phyloP scores from a whole-genome alignment of 768 basidiomycete species.

The Saitozyma podzolica region DNA sequence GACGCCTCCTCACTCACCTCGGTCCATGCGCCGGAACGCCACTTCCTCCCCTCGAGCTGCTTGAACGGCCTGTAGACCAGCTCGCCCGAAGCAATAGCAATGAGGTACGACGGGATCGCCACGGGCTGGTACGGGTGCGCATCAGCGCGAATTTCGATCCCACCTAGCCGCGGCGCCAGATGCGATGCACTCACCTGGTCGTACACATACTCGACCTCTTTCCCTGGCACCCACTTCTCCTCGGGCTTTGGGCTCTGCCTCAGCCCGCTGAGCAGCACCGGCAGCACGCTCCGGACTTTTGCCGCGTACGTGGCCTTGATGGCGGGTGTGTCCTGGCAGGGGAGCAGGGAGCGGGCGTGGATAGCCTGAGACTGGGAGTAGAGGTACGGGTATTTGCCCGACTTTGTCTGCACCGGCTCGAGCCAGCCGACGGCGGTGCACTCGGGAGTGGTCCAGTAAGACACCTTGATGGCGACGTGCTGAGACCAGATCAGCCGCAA shows the following conservation, averaged over 20 bases:
- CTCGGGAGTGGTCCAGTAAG: slow-evolving; percentile 71
- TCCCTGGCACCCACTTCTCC: slow-evolving; percentile 72
- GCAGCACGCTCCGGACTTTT: slow-evolving; percentile 71
- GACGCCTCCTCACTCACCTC: slow-evolving; percentile 56
- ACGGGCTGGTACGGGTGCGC: slow-evolving; percentile 60
- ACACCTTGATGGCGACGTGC: slow-evolving; percentile 58
- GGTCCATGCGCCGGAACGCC: slow-evolving; percentile 86
- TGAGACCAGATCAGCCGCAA: slow-evolving; percentile 49
- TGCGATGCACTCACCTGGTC: slow-evolving; percentile 62
- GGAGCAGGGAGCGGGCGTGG: slow-evolving; percentile 74
- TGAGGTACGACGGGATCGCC: slow-evolving; percentile 85
- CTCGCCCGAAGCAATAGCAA: slow-evolving; percentile 87
- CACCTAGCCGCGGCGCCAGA: not conserved
- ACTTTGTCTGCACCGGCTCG: slow-evolving; percentile 80
- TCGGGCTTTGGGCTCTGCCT: slow-evolving; percentile 72
- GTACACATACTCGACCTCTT: slow-evolving; percentile 76
- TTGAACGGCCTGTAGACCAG: slow-evolving; percentile 68
- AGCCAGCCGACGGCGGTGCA: slow-evolving; percentile 86
- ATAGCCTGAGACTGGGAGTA: slow-evolving; percentile 95
- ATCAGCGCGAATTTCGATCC: slow-evolving; percentile 6
- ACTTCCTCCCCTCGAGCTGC: slow-evolving; percentile 63
- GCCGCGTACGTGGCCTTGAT: slow-evolving; percentile 93
- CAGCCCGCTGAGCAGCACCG: slow-evolving; percentile 80
- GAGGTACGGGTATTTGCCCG: slow-evolving; percentile 77
- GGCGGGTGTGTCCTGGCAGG: slow-evolving; percentile 84